Conservation (phyloP, 495 filamentous ascomycete species). For the Aspergillus sclerotioniger region DNA sequence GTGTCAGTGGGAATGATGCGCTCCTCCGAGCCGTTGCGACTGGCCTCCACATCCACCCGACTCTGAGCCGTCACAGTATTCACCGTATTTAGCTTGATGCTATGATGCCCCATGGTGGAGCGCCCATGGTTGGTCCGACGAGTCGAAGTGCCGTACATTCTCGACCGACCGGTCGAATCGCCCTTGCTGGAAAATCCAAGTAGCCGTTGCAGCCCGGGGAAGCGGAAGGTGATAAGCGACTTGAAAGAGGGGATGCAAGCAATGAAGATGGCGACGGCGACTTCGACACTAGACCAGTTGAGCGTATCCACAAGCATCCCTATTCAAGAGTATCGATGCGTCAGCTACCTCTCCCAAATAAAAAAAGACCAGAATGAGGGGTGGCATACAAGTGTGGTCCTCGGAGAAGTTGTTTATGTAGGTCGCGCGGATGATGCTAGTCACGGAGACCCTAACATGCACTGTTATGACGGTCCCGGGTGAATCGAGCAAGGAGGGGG, state of each 20-base stretch:
- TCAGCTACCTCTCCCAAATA: not conserved
- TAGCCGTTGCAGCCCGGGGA: constrained; percentile 1
- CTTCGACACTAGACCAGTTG: constrained; percentile 6
- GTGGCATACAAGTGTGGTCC: constrained; percentile 23
- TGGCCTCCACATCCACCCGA: not conserved
- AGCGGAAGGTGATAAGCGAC: not conserved
- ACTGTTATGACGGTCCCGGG: not conserved
- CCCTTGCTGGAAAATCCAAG: not conserved
- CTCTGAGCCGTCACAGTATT: not conserved
- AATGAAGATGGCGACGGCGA: constrained; percentile 1
- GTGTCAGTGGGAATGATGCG: not conserved
- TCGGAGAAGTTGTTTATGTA: constrained; percentile 20
- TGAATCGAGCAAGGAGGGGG: not conserved
- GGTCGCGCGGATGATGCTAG: constrained; percentile 22
- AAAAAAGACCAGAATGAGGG: not conserved
- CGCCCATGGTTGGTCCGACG: not conserved
- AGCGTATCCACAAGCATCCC: constrained; percentile 2
- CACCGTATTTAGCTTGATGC: constrained; percentile 1
- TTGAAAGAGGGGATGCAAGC: constrained; percentile 6
- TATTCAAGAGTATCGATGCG: not conserved
- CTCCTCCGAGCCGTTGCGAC: not conserved
- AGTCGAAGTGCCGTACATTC: not conserved
- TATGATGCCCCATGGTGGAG: not conserved
- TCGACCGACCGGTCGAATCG: not conserved
- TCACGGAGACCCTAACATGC: constrained; percentile 18